Conservation (phyloP, 768 basidiomycete species). For the Stropharia rugosoannulata region DNA sequence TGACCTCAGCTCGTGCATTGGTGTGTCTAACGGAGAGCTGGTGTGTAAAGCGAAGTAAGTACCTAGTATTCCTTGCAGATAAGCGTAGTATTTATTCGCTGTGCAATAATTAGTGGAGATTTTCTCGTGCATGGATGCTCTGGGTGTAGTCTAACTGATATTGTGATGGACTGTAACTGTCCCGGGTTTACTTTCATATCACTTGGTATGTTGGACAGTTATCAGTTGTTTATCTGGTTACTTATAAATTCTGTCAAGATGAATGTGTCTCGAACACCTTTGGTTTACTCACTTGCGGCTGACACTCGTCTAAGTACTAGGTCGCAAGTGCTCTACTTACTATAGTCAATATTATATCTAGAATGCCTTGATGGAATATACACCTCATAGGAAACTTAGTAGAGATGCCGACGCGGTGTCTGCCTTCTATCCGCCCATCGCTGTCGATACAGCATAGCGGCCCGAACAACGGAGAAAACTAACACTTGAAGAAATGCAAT, state of each 20-base stretch:
- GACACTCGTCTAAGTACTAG: too few relatives aligned
- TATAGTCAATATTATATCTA: too few relatives aligned
- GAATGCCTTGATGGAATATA: too few relatives aligned
- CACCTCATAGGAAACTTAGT: too few relatives aligned
- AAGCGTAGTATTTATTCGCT: neutral
- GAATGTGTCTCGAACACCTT: neutral
- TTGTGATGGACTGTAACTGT: neutral
- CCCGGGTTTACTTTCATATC: neutral
- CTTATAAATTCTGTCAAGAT: neutral
- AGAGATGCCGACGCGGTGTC: too few relatives aligned
- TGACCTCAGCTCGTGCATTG: conserved; percentile 17
- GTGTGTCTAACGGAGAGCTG: neutral
- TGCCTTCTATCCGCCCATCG: conserved; percentile 12
- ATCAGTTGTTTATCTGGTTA: neutral
- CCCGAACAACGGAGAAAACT: conserved; percentile 50
- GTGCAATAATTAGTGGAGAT: neutral
- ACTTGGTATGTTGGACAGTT: neutral
- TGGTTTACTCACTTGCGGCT: neutral
- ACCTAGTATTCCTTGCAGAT: too few relatives aligned
- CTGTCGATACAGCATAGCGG: conserved; percentile 36
- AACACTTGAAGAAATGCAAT: conserved; percentile 51
- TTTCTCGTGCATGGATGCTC: neutral
- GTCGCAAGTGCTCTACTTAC: too few relatives aligned
- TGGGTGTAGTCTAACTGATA: neutral
- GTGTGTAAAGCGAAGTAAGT: neutral